phyloP scores from a whole-genome alignment of 2,329 filamentous ascomycete species.

The Intubia oerlemansii region DNA sequence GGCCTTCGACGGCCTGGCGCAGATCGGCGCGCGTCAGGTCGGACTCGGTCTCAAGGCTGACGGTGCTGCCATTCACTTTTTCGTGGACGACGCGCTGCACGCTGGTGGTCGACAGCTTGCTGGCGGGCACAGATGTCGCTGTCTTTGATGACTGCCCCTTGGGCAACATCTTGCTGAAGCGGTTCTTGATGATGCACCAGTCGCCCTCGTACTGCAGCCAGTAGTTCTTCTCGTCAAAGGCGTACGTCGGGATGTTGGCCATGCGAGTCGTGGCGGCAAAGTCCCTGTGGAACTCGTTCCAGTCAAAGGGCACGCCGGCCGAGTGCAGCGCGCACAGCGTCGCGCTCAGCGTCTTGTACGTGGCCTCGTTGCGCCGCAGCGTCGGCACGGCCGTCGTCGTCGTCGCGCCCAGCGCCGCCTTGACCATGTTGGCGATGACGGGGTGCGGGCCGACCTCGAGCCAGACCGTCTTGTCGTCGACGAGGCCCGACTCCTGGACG shows the following conservation, averaged over 20 bases:
- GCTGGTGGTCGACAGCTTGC: slow-evolving; percentile 39
- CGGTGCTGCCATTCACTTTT: slow-evolving; percentile 36
- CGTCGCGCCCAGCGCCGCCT: slow-evolving; percentile 33
- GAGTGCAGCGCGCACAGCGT: slow-evolving; percentile 37
- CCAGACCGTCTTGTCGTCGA: slow-evolving; percentile 47
- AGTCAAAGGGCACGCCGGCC: slow-evolving; percentile 42
- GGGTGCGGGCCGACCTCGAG: slow-evolving; percentile 58
- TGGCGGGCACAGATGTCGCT: too few relatives aligned
- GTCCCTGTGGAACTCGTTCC: slow-evolving; percentile 44
- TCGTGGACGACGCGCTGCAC: slow-evolving; percentile 44
- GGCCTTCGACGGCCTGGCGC: slow-evolving; percentile 37
- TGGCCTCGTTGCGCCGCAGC: slow-evolving; percentile 37
- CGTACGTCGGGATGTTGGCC: slow-evolving; percentile 44
- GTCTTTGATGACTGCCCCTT: too few relatives aligned
- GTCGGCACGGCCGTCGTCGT: slow-evolving; percentile 36
- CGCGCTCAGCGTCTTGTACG: slow-evolving; percentile 40
- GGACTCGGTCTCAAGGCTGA: slow-evolving; percentile 40
- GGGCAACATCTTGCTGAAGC: slow-evolving; percentile 18
- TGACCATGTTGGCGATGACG: slow-evolving; percentile 46
- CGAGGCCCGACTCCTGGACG: slow-evolving; percentile 33
- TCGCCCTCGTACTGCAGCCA: slow-evolving; percentile 44
- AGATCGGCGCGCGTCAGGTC: slow-evolving; percentile 43
- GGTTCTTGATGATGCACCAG: slow-evolving; percentile 51
- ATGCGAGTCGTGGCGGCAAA: slow-evolving; percentile 22
- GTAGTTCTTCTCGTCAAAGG: slow-evolving; percentile 54